Percentiles rank a stretch among this genome's conserved stretches.
These are phyloP conservation scores for Starmerella apis DNA, from an alignment of 805 yeast species.

Conservation along the genomic window DNA sequence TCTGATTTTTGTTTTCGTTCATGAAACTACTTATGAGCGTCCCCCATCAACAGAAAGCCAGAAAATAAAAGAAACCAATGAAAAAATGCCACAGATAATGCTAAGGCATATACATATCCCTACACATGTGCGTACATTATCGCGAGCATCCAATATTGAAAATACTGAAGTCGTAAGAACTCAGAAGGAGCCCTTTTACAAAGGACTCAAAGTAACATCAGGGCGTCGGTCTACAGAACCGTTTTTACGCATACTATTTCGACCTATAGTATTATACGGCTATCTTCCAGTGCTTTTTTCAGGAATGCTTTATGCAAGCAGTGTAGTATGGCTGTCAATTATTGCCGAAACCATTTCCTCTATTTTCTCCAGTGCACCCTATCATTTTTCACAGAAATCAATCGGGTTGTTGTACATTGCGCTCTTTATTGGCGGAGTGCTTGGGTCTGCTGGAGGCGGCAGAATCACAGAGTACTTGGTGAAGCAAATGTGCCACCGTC, in stretches of 20 bases:
- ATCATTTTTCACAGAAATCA: neutral
- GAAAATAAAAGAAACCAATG: too few relatives aligned
- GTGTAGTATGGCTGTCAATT: constrained; percentile 1
- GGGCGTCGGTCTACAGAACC: neutral
- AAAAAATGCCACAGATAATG: neutral
- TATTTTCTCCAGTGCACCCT: neutral
- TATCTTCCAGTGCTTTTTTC: neutral
- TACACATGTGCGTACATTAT: neutral
- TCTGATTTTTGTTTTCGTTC: neutral
- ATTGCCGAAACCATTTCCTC: constrained; percentile 4
- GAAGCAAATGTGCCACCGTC: neutral
- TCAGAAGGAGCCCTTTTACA: neutral
- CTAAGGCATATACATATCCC: neutral
- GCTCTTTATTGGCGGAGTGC: neutral
- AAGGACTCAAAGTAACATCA: neutral
- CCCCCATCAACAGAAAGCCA: neutral
- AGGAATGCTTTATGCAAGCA: neutral
- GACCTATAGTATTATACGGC: neutral
- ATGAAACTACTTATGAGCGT: neutral
- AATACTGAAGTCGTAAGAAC: too few relatives aligned
- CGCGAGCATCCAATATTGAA: neutral
- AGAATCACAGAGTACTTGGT: neutral
- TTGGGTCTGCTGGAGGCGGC: constrained; percentile 1
- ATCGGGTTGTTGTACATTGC: constrained; percentile 1
- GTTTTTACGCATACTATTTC: neutral